These are phyloP conservation scores for Penicillium riverlandense DNA, from an alignment of 495 filamentous ascomycete genomes.

Conservation along the genomic window DNA sequence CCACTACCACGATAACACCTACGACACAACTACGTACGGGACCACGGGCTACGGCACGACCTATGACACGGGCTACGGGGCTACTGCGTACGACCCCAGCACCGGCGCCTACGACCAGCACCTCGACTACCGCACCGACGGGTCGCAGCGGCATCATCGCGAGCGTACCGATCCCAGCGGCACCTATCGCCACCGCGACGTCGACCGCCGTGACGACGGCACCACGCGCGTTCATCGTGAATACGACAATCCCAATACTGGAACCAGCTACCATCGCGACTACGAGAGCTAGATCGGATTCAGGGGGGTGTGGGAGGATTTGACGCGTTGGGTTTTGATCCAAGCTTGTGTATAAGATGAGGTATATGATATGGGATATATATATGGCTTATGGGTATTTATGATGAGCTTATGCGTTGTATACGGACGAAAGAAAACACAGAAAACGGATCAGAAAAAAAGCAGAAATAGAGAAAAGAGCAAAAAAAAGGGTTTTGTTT, in stretches of 20 bases:
- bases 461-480: not conserved
- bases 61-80: conserved; percentile 31
- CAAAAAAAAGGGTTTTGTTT: conserved; percentile 2
- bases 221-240: conserved; percentile 27
- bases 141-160: conserved; percentile 27
- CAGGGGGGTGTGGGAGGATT: not conserved
- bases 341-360: conserved; percentile 2
- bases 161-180: conserved; percentile 25
- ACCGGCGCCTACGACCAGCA: conserved; percentile 35
- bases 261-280: conserved; percentile 27
- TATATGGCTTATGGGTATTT: not conserved
- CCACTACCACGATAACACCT: conserved; percentile 7
- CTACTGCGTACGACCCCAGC: conserved; percentile 29
- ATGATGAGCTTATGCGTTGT: too few species aligned
- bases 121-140: conserved; percentile 26
- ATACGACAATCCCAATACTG: conserved; percentile 33
- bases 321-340: conserved; percentile 1
- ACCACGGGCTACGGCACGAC: conserved; percentile 29
- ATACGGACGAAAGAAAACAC: not conserved
- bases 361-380: too few species aligned
- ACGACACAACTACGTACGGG: conserved; percentile 14
- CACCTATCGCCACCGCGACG: conserved; percentile 27
- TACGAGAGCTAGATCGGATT: conserved; percentile 15
- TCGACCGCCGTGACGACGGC: conserved; percentile 27
- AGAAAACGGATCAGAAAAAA: not conserved